Evolutionary conservation across 2,329 filamentous ascomycete genomes (phyloP).

Genomic region (Colletotrichum tanaceti): DNA sequence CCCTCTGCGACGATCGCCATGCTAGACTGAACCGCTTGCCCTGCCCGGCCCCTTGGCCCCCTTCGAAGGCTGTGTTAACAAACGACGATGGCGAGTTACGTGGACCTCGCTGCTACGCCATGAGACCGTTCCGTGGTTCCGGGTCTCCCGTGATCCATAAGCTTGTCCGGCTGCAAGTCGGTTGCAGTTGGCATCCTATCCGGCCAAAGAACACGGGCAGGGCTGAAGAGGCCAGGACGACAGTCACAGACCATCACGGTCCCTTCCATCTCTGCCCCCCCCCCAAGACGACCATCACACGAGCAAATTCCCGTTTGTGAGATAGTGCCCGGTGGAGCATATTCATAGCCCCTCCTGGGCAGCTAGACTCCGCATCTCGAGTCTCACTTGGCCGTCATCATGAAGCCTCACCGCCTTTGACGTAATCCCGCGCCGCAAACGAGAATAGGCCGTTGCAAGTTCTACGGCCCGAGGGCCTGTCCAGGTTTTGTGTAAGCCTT

Average conservation of each 20-base stretch:
- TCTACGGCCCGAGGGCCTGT: neutral
- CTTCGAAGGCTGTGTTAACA: constrained; percentile 20
- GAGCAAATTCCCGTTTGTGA: constrained; percentile 22
- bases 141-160: neutral
- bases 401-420: neutral
- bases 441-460: neutral
- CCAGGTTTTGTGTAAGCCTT: neutral
- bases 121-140: constrained; percentile 6
- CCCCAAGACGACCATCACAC: constrained; percentile 1
- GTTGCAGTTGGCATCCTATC: constrained; percentile 8
- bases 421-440: neutral
- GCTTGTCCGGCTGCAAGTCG: neutral
- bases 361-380: constrained; percentile 20
- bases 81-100: neutral
- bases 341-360: constrained; percentile 24
- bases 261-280: neutral
- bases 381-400: neutral
- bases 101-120: neutral
- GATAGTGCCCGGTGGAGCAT: neutral
- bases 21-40: neutral
- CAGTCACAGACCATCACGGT: neutral
- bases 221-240: neutral
- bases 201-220: constrained; percentile 17
- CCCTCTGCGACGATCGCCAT: no score
- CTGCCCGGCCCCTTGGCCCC: neutral